These are phyloP conservation scores for Zasmidium cellare DNA, from an alignment of 2,329 filamentous ascomycete genomes.

Conservation along the genomic window DNA sequence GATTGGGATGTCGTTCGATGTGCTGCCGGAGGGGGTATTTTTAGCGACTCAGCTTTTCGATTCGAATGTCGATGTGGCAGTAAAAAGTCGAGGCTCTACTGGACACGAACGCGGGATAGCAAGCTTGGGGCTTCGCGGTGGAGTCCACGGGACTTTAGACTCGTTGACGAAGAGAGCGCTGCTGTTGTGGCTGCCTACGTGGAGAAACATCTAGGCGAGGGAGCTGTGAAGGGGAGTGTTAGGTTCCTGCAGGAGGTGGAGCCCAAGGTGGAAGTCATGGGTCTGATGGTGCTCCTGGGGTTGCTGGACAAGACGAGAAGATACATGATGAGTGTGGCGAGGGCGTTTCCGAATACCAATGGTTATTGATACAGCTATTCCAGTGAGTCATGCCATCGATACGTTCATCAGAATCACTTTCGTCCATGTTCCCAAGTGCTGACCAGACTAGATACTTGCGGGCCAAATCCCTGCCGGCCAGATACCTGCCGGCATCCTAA, in stretches of 20 bases:
- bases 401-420: too few species aligned
- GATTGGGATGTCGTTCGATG: conserved; percentile 19
- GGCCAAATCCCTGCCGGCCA: too few species aligned
- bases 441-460: too few species aligned
- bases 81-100: conserved; percentile 12
- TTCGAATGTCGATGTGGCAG: conserved; percentile 1
- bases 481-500: too few species aligned
- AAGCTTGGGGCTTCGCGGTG: conserved; percentile 17
- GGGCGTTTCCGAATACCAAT: conserved; percentile 6
- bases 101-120: conserved; percentile 14
- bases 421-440: too few species aligned
- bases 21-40: conserved; percentile 8
- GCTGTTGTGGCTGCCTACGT: conserved; percentile 20
- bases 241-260: conserved; percentile 11
- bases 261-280: conserved; percentile 18
- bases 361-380: background rate
- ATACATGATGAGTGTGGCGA: conserved; percentile 4
- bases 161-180: conserved; percentile 16
- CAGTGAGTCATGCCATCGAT: too few species aligned
- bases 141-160: conserved; percentile 17
- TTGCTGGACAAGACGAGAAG: conserved; percentile 16
- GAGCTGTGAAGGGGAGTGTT: conserved; percentile 14
- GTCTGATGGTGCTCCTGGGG: conserved; percentile 13
- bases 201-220: conserved; percentile 10
- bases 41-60: conserved; percentile 12